Evolutionary conservation across 768 basidiomycete genomes (phyloP), one percentile per base, ranked within the genome.

Genomic region (Rhodocollybia butyracea): DNA sequence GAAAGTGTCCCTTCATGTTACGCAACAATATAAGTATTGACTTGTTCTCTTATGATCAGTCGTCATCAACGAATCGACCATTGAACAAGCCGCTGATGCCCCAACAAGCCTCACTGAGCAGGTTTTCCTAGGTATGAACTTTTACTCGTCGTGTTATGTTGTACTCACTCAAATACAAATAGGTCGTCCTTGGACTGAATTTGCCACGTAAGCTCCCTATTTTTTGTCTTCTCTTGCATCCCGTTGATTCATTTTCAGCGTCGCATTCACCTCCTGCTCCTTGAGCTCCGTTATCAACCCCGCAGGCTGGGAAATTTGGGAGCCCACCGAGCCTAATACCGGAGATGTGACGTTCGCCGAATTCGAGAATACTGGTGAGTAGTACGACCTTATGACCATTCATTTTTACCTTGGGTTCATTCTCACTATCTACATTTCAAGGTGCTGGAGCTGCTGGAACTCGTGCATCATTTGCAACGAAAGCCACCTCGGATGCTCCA

Each of bases 261-360:
- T n/a, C n/a, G n/a, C n/a, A n/a, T n/a, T n/a, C n/a, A n/a, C n/a
- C n/a, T n/a, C n/a, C n/a, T n/a, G n/a, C n/a, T n/a, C n/a, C n/a
- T n/a, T n/a, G n/a, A n/a, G n/a, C n/a, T n/a, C n/a, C n/a, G n/a
- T n/a, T n/a, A n/a, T n/a, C n/a, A n/a, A n/a, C n/a, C n/a, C n/a
- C n/a, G n/a, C n/a, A n/a, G n/a, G n/a, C 0, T 68, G 65, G 67
- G 56, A 56, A 36, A 48, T 60, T 27, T 54, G 67, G 67, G 59
- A 52, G 6, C 48, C 63, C 15, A 39, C 65, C 0, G 63, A 60
- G 17, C 67, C 67, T 6, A 68, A 66, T 50, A 68, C 65, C 13
- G 55, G 46, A 3, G 58, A 62, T 29, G 64, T 68, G 17, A 41
- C 57, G 3, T 66, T 65, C 43, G 65, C 61, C 3, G 67, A 68